phyloP scores from a whole-genome alignment of 345 rosid genomes.

The Eucalyptus dawsonii region DNA sequence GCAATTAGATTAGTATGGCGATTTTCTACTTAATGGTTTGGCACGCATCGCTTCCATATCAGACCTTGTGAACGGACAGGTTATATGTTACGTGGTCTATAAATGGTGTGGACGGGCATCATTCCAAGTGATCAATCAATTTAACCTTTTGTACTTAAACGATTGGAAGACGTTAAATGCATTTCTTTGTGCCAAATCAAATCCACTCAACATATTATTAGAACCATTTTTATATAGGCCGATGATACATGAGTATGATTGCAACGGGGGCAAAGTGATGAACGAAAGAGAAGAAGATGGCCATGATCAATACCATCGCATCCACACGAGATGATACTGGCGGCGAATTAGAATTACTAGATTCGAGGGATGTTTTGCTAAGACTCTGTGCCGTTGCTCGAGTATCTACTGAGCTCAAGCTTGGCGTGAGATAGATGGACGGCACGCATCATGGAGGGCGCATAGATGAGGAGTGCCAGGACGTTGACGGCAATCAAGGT shows the following conservation, averaged over 20 bases:
- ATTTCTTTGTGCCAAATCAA: not conserved
- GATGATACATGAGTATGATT: not conserved
- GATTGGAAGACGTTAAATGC: not conserved
- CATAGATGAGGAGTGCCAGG: conserved; percentile 1
- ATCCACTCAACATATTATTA: not conserved
- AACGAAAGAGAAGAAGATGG: not conserved
- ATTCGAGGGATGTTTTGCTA: not conserved
- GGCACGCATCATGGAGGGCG: not conserved
- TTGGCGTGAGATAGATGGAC: not conserved
- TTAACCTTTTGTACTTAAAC: not conserved
- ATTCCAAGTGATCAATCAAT: not conserved
- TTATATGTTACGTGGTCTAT: not conserved
- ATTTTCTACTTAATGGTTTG: not conserved
- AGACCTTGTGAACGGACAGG: not conserved
- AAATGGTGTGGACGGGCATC: not conserved
- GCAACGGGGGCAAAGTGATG: not conserved
- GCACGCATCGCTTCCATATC: not conserved
- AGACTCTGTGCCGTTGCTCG: not conserved
- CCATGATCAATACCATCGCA: not conserved
- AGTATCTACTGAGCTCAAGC: not conserved
- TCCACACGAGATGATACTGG: not conserved
- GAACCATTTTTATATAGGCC: not conserved
- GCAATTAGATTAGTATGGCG: not conserved
- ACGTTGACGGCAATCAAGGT: conserved; percentile 2
- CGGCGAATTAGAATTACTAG: not conserved